Conservation (phyloP, 352 stramenopile genomes). For the Globisporangium barbulae region DNA sequence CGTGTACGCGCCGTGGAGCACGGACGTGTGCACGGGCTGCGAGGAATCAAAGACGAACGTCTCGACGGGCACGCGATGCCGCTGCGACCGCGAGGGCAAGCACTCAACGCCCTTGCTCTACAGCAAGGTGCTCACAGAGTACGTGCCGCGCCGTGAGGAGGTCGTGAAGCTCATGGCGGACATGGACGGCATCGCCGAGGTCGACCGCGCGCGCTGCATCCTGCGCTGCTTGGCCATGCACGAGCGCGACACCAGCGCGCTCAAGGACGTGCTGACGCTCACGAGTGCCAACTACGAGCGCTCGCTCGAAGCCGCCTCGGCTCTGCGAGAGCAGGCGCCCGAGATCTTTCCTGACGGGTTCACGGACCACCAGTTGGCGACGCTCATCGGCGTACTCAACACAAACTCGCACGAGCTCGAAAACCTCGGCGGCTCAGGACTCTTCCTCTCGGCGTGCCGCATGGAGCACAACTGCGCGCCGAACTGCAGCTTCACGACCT, state of each 20-base stretch:
- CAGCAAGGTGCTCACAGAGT: constrained; percentile 35
- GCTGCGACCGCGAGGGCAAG: constrained; percentile 37
- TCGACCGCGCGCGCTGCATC: constrained; percentile 69
- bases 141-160: constrained; percentile 40
- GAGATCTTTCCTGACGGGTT: constrained; percentile 58
- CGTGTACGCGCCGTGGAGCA: constrained; percentile 67
- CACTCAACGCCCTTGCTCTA: constrained; percentile 31
- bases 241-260: constrained; percentile 36
- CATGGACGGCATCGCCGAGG: constrained; percentile 61
- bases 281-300: constrained; percentile 43
- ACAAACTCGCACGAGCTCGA: constrained; percentile 76
- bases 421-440: constrained; percentile 60
- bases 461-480: constrained; percentile 75
- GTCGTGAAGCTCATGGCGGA: constrained; percentile 53
- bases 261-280: constrained; percentile 45
- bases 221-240: constrained; percentile 66
- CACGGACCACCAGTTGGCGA: constrained; percentile 55
- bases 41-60: constrained; percentile 35
- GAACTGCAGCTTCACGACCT: constrained; percentile 77
- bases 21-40: constrained; percentile 51
- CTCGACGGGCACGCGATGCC: constrained; percentile 15
- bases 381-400: constrained; percentile 67
- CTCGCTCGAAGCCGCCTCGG: constrained; percentile 33
- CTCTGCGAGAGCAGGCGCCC: constrained; percentile 40
- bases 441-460: constrained; percentile 68